A percentile compares a stretch with the other conserved stretches of the same genome.
Evolutionary conservation across 2,329 filamentous ascomycete species (phyloP).

Genomic region (Penicillium rolfsii): DNA sequence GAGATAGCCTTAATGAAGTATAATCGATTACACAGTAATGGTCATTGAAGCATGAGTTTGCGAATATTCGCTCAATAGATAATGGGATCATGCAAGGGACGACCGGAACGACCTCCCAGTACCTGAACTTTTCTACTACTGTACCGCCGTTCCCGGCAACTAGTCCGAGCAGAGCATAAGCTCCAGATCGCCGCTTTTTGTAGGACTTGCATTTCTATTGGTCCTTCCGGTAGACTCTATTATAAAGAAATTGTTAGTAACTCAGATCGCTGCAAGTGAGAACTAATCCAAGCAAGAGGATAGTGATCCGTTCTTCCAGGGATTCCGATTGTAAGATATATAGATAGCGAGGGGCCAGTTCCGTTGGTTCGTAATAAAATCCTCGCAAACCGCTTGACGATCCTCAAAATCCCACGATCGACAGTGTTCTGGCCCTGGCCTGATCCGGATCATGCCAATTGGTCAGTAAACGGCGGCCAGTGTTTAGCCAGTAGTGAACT

Average conservation of each 20-base stretch:
- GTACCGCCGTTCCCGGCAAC: background rate
- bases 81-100: background rate
- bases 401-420: conserved; percentile 13
- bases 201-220: background rate
- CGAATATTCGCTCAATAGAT: background rate
- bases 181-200: background rate
- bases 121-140: background rate
- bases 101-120: background rate
- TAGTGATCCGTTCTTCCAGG: no score
- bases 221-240: no score
- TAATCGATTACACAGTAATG: background rate
- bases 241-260: background rate
- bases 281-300: background rate
- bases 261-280: background rate
- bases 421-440: conserved; percentile 25
- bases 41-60: background rate
- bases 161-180: conserved; percentile 1
- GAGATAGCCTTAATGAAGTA: background rate
- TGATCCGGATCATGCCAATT: conserved; percentile 24
- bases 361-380: background rate
- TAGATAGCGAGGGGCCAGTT: no score
- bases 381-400: background rate
- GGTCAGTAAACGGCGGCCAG: background rate
- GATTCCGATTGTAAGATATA: no score
- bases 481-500: background rate